phyloP scores from a whole-genome alignment of 495 filamentous ascomycete genomes.

The Penicillium robsamsonii region DNA sequence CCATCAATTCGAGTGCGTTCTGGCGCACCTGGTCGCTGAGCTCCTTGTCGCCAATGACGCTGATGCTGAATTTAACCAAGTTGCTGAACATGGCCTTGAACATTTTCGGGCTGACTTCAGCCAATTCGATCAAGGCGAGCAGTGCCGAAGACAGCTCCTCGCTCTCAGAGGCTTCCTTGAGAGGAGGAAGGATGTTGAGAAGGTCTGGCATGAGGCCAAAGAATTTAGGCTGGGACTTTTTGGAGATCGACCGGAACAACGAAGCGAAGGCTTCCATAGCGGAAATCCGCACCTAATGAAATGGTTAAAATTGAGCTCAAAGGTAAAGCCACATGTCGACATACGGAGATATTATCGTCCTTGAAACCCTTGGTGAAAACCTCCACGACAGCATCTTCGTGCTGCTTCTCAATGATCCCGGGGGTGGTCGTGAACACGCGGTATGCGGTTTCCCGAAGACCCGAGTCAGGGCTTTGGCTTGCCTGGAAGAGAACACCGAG shows the following conservation, averaged over 20 bases:
- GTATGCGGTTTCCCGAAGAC: slow-evolving; percentile 85
- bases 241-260: slow-evolving; percentile 86
- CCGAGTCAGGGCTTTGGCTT: slow-evolving; percentile 77
- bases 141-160: slow-evolving; percentile 88
- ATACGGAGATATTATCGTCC: slow-evolving; percentile 76
- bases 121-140: slow-evolving; percentile 86
- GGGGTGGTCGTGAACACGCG: slow-evolving; percentile 94
- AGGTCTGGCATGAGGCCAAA: slow-evolving; percentile 81
- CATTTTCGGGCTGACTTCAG: slow-evolving; percentile 90
- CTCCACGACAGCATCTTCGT: slow-evolving; percentile 77
- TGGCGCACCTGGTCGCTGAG: slow-evolving; percentile 85
- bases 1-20: slow-evolving; percentile 95
- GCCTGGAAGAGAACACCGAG: slow-evolving; percentile 80
- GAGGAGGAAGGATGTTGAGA: slow-evolving; percentile 86
- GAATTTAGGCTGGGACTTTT: slow-evolving; percentile 84
- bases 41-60: slow-evolving; percentile 93
- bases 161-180: slow-evolving; percentile 85
- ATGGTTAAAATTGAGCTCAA: slow-evolving; percentile 8
- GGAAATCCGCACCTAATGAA: slow-evolving; percentile 70
- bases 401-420: slow-evolving; percentile 92
- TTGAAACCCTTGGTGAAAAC: slow-evolving; percentile 91
- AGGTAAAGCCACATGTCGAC: slow-evolving; percentile 18
- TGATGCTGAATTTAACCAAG: slow-evolving; percentile 86
- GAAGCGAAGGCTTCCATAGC: slow-evolving; percentile 96
- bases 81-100: slow-evolving; percentile 90